Evolutionary conservation across 2,329 filamentous ascomycete species (phyloP), one percentile per base, ranked within the genome.

Genomic region (Cytospora paraplurivora): DNA sequence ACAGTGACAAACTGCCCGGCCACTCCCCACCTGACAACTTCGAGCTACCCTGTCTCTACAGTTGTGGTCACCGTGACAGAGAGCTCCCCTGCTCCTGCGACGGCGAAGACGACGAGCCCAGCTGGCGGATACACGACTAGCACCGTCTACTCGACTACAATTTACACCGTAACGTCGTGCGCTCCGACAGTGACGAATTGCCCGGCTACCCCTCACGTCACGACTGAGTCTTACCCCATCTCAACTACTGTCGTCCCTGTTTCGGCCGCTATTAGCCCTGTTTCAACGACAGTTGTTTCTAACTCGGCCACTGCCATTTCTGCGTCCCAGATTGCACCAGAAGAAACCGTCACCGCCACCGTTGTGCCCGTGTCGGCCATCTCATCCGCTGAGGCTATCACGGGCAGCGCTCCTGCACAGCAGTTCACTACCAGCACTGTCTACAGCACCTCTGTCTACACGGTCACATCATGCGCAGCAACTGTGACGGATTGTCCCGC

Each of bases 81-180:
- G 76, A 87, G 84, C 78, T 83, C 83, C 35, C 56, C 62, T 44
- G 19, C 27, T 0, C 51, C 49, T 34, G 21, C 57, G 8, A 58
- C 57, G 15, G 47, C 56, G 21, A 8, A 32, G 27, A 17, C 49
- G 5, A 53, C 33, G 10, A 44, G 51, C 33, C 38, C 53, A 6
- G 50, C 54, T 5, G 19, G 60, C 37, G 47, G 56, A 37, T 56
- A 70, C 56, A 71, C 69, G 35, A 77, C 76, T 27, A 78, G 75
- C 62, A 77, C 76, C n/a, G 71, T 80, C 59, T 78, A 73, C 70
- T 75, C 74, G 59, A 79, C 76, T 19, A 68, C 67, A 15, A 70
- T 85, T 67, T 78, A 82, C 66, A 87, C 84, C 68, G 77, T 86
- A 73, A 85, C 81, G 70, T 81, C 80, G 51, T 87, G 84, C 73